Evolutionary conservation across 140 eudicot genomes (phyloP), one percentile per base, ranked within the genome.

Genomic region (Anethum foeniculum): DNA sequence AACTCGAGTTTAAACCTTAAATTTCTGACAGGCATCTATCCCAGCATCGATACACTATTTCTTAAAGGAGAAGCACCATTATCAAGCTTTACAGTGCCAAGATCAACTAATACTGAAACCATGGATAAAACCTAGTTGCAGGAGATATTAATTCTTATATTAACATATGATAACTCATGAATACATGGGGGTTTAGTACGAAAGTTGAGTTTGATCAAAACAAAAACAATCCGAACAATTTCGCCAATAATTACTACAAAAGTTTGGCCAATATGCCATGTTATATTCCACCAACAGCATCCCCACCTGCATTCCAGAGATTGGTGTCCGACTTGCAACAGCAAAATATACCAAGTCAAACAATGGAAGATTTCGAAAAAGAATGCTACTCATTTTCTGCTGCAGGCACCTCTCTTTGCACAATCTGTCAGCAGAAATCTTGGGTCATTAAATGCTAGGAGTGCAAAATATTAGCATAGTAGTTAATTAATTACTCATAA

Each of bases 341-440:
- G 7, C 36, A 39, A 5, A 10, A 25, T 27, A 11, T 25, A 44
- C 0, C 5, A 8, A 7, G 19, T 23, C 52, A 74, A 9, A 41
- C 49, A 28, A 52, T 49, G 25, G 58, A 47, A 72, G 19, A 47
- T 54, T 38, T 9, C 51, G 1, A 60, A 51, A 19, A 78, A 56
- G 43, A 64, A 71, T 62, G 72, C 85, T 90, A 88, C 80, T 88
- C 97, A 62, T 78, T 83, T n/a, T 83, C 93, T 28, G 81, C 27
- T 21, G 89, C 34, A 43, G 79, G 78, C 67, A 71, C 85, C 71
- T 87, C 93, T 47, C 79, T 90, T 78, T 84, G 85, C 80, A 90
- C 97, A 90, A 92, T 90, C 96, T 90, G 93, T 30, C 82, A 82
- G 32, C 60, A 82, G 52, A 89, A 62, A 44, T 7, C 16, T 65